Conservation (phyloP, 2,329 filamentous ascomycete genomes). For the Lasiodiplodia sp. region DNA sequence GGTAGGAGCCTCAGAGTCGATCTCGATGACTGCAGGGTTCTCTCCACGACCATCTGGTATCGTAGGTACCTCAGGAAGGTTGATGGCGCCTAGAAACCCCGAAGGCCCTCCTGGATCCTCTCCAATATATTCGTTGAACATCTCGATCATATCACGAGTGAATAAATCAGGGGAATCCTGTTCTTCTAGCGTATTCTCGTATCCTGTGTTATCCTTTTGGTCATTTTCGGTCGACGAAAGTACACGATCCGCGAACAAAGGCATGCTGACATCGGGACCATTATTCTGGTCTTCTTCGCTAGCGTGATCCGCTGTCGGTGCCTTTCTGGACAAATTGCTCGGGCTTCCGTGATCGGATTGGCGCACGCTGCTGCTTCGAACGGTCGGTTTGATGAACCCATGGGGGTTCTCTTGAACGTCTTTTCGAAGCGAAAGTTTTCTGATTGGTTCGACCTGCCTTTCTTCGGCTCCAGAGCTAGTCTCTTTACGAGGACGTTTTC, state of each 20-base stretch:
- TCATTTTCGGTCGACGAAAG: neutral
- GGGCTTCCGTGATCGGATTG: neutral
- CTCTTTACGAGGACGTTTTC: neutral
- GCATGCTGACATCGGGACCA: neutral
- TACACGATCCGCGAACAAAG: neutral
- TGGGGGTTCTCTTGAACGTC: neutral
- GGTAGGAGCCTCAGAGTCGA: neutral
- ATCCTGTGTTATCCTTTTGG: neutral
- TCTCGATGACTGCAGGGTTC: neutral
- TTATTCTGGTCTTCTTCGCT: neutral
- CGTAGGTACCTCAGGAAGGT: neutral
- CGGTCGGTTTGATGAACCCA: neutral
- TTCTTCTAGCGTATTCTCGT: neutral
- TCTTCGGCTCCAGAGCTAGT: neutral
- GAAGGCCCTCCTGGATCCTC: neutral
- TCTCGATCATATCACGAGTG: neutral
- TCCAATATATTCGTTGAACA: neutral
- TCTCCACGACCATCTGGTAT: neutral
- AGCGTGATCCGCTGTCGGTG: neutral
- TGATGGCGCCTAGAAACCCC: neutral
- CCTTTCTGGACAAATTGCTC: neutral
- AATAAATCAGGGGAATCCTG: neutral
- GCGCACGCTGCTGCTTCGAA: neutral
- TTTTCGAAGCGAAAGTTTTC: neutral
- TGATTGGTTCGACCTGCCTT: neutral